Evolutionary conservation across 345 rosid species (phyloP), one percentile per base, ranked within the genome.

Genomic region (Gossypium thurberi): DNA sequence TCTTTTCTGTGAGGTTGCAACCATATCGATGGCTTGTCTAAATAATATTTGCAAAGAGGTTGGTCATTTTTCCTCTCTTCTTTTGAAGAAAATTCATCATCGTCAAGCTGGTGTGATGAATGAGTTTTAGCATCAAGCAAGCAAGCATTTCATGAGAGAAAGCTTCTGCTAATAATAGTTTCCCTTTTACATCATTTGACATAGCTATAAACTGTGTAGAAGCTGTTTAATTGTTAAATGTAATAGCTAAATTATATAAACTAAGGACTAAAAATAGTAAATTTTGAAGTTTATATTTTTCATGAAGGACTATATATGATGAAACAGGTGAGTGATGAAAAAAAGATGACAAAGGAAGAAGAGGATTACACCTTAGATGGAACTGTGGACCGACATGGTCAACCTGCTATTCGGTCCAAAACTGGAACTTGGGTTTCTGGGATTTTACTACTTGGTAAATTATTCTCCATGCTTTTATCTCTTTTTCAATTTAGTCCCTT

Each of bases 391-490:
- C 87, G 93, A 78, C 85, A 81, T 17, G 98, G 97, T 4, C 80
- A 78, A 20, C 91, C 96, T 2, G 99, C 98, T 14, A 75, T 89
- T 58, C 80, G 85, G 74, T 68, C 76, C 0, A 91, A 69, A 77
- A 83, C 98, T 15, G 98, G 99, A 52, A 83, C 84, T n/a, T 95
- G 99, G 98, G 72, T 82, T 60, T 84, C 97, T 25, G 98, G 94
- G 26, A 83, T 77, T 65, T 86, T 95, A 78, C 83, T 95, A 28
- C 89, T 95, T 3, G 90, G 99, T 95, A 84, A 71, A 52, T 20
- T 18, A n/a, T 8, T 18, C 17, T 5, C 63, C 13, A 11, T 6
- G 13, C 40, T 1, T 33, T 33, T 26, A 2, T 4, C 15, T 3
- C 25, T 6, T 56, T 56, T 20, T 56, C 12, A 20, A 20, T 2